Conservation (phyloP, 108 stramenopile species). For the Skeletonema marinoi region DNA sequence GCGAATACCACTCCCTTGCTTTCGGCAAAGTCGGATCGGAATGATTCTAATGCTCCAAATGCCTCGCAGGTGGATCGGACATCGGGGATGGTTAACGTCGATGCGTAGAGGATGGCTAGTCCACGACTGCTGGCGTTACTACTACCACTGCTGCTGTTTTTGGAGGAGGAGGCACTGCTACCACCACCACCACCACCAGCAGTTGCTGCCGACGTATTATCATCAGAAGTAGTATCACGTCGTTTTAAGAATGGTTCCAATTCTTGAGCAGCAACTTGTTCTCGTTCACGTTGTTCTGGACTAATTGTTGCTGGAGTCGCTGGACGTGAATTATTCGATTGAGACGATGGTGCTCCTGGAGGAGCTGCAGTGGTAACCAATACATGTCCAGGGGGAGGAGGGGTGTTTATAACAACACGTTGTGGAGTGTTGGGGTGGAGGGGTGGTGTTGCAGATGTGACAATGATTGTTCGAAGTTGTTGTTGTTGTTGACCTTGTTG, state of each 20-base stretch:
- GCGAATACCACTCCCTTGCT: slow-evolving; percentile 76
- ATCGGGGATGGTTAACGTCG: slow-evolving; percentile 49
- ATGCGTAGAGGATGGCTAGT: slow-evolving; percentile 68
- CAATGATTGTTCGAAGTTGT: neutral
- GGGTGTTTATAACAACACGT: neutral
- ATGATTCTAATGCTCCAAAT: slow-evolving; percentile 74
- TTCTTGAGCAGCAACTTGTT: slow-evolving; percentile 24
- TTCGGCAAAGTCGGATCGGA: slow-evolving; percentile 80
- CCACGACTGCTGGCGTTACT: slow-evolving; percentile 48
- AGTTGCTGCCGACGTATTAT: neutral
- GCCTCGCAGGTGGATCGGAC: slow-evolving; percentile 77
- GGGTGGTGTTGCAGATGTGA: neutral
- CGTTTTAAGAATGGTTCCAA: slow-evolving; percentile 29
- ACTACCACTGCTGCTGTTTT: neutral
- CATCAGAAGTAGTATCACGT: neutral
- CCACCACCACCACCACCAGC: slow-evolving; percentile 20
- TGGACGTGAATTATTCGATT: slow-evolving; percentile 10
- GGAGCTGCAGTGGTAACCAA: neutral
- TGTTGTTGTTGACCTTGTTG: neutral
- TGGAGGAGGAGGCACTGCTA: neutral
- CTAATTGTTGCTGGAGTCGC: slow-evolving; percentile 8
- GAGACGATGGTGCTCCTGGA: neutral
- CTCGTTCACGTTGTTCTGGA: slow-evolving; percentile 25
- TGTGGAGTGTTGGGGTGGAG: neutral
- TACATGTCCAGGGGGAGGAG: neutral